Evolutionary conservation across 2,329 filamentous ascomycete species (phyloP).

Genomic region (Chrysoporthe cubensis): DNA sequence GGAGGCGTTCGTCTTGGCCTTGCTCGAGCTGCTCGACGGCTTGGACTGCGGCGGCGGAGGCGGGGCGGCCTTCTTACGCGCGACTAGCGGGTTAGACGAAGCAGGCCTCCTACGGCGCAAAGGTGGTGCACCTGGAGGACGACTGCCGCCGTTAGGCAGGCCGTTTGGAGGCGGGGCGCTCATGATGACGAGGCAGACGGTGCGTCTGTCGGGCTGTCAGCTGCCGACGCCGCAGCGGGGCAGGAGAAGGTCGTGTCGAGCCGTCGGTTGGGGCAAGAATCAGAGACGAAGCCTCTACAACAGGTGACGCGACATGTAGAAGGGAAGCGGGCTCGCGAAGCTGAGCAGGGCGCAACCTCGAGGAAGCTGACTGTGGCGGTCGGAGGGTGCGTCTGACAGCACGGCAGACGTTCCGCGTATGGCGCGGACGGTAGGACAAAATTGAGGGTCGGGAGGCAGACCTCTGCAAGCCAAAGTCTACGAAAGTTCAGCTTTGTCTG

Average conservation of each 20-base stretch:
- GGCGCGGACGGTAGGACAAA: neutral
- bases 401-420: neutral
- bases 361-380: neutral
- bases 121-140: conserved; percentile 38
- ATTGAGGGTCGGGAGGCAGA: neutral
- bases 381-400: neutral
- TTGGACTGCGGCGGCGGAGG: conserved; percentile 40
- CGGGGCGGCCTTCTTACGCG: conserved; percentile 56
- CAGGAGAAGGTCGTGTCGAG: neutral
- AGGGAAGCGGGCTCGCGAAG: neutral
- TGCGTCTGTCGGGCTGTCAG: neutral
- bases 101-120: conserved; percentile 51
- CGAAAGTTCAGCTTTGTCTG: neutral
- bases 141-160: conserved; percentile 34
- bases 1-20: conserved; percentile 31
- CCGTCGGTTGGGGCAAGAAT: neutral
- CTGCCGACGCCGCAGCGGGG: neutral
- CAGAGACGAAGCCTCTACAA: neutral
- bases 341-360: neutral
- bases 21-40: conserved; percentile 33
- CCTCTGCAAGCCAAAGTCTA: neutral
- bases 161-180: conserved; percentile 47
- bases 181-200: conserved; percentile 41
- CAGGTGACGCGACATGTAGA: neutral
- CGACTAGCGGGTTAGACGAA: conserved; percentile 65